Evolutionary conservation across 1,284 basidiomycete species (phyloP).

Genomic region (Marasmius oreades): DNA sequence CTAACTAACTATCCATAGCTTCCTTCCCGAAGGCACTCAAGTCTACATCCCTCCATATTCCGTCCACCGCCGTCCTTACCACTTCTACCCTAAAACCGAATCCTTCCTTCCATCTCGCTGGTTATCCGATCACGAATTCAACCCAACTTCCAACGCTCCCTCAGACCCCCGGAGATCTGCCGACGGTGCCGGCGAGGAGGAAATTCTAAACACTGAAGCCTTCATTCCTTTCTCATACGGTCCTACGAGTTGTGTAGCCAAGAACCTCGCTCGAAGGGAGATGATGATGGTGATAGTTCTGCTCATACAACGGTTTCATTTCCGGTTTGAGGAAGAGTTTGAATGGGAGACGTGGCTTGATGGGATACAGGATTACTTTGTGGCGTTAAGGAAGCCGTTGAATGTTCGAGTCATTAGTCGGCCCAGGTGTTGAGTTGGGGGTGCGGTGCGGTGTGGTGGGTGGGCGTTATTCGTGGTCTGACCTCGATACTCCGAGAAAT

Average conservation of each 20-base stretch:
- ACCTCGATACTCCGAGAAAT: too few species aligned
- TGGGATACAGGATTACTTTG: slow-evolving; percentile 14
- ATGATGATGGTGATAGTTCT: slow-evolving; percentile 9
- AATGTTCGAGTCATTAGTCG: slow-evolving; percentile 5
- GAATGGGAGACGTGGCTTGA: slow-evolving; percentile 14
- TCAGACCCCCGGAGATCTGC: background rate
- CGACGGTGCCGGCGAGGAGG: background rate
- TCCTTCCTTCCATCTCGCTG: background rate
- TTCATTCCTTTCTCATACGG: slow-evolving; percentile 17
- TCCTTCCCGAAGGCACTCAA: background rate
- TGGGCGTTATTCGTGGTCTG: too few species aligned
- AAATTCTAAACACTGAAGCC: background rate
- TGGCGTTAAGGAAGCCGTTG: slow-evolving; percentile 10
- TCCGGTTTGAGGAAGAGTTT: slow-evolving; percentile 9
- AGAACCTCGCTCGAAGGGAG: slow-evolving; percentile 11
- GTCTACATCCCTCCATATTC: background rate
- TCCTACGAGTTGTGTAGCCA: slow-evolving; percentile 13
- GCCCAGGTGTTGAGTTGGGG: too few species aligned
- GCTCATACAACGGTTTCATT: slow-evolving; percentile 11
- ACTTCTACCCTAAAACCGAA: slow-evolving; percentile 23
- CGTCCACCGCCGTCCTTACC: background rate
- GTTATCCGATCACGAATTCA: background rate
- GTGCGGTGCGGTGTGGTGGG: too few species aligned
- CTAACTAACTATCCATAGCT: background rate
- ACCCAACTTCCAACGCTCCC: background rate